Base-by-base conservation (phyloP, 495 filamentous ascomycete species). In the Parachaetomium inaequale region DNA sequence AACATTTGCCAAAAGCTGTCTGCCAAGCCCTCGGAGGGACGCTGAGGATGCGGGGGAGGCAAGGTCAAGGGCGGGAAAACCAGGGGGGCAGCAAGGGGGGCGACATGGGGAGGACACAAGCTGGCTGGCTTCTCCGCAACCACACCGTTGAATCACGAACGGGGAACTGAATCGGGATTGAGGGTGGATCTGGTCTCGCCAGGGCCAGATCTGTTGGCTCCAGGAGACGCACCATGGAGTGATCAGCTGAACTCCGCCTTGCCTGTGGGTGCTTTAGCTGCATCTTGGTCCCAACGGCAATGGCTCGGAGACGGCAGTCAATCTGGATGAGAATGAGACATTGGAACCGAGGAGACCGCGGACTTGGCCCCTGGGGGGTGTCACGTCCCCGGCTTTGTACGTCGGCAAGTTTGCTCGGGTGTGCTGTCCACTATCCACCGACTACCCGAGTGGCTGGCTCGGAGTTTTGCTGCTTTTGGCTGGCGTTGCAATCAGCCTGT, bases 11-110 rank as follows among this genome's bases (percentile, higher is more conserved):
- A 62, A 56, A 38, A 47, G n/a, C 12, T 21, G 45, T 11, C 7
- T 42, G 55, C 61, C 61, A 63, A 63, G 62, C 31, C 38, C 15
- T 50, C 36, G 26, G 28, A 17, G 43, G 40, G 23, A 7, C 49
- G 19, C 46, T 45, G 40, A 47, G 28, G 59, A 55, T 46, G 62
- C 62, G 62, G 62, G 62, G 62, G 40, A 55, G 40, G 49, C 50
- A 38, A 38, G 56, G 29, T 28, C 28, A 46, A 34, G 55, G 42
- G 26, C 23, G 28, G 7, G 25, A 19, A 31, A 6, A 26, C 15
- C 36, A 19, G 51, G 38, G 54, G 54, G 40, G 15, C 0, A 28
- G 26, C 15, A 28, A 21, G 52, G 54, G n/a, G n/a, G 23, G 46
- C 8, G 6, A 28, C 17, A 29, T 43, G 15, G 15, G 42, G 3